Evolutionary conservation across 1,284 basidiomycete genomes (phyloP).

Genomic region (Papiliotrema terrestris): DNA sequence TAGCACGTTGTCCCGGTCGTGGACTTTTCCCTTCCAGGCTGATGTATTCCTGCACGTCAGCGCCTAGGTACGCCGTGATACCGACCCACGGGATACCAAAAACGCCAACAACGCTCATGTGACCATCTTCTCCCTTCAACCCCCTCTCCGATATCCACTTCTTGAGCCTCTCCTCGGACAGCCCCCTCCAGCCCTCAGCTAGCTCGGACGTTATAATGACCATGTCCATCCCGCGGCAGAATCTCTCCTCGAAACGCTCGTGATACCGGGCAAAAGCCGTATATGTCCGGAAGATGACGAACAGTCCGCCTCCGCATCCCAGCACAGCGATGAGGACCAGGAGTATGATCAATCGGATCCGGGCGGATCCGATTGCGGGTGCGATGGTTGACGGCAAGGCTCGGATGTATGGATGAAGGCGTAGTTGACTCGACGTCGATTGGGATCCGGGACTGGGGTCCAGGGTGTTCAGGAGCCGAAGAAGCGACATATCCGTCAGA

Average conservation of each 20-base stretch:
- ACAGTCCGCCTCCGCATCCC: constrained; percentile 62
- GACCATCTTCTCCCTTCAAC: constrained; percentile 51
- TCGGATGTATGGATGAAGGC: background rate
- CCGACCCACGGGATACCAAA: constrained; percentile 65
- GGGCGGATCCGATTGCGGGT: constrained; percentile 50
- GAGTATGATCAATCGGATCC: constrained; percentile 62
- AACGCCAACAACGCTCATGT: constrained; percentile 54
- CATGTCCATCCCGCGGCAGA: constrained; percentile 66
- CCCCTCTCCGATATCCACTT: constrained; percentile 46
- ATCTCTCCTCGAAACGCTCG: constrained; percentile 59
- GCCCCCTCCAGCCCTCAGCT: constrained; percentile 63
- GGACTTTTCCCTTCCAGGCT: constrained; percentile 61
- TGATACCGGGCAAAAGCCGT: constrained; percentile 57
- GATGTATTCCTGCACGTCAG: constrained; percentile 59
- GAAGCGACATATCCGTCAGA: constrained; percentile 67
- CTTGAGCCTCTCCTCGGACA: constrained; percentile 53
- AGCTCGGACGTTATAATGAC: constrained; percentile 59
- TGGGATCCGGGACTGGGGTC: constrained; percentile 53
- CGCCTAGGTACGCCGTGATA: background rate
- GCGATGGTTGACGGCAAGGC: constrained; percentile 39
- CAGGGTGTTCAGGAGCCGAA: constrained; percentile 64
- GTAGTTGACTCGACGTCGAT: constrained; percentile 5
- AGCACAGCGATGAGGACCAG: constrained; percentile 61
- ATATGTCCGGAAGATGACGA: constrained; percentile 64
- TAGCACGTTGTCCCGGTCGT: constrained; percentile 66